Evolutionary conservation across 2,329 filamentous ascomycete genomes (phyloP), one percentile per base, ranked within the genome.

Genomic region (Colletotrichum tanaceti): DNA sequence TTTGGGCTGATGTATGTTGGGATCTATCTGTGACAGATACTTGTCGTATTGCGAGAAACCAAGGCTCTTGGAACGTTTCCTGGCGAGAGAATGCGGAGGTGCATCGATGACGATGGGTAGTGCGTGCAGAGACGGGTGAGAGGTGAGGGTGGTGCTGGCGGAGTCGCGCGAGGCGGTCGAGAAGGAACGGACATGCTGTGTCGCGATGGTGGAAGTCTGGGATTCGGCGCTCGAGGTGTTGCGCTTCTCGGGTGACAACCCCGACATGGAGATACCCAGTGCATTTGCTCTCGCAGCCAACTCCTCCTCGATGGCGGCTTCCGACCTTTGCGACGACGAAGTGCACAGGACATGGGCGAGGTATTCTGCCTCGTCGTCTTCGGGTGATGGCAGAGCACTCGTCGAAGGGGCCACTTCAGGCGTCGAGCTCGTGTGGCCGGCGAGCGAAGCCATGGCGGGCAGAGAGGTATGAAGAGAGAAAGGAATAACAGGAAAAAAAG

Each of bases 21-120:
- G 79, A 63, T 83, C 80, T 38, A 84, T 71, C 49, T 84, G 78
- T 20, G 80, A 75, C 44, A 88, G 73, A 68, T 86, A 87, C 68
- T 79, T 82, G 39, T 88, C 85, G 72, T 88, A 88, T 38, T 82
- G 80, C 7, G 80, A 77, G 71, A 88, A 87, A 64, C 76, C 84
- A 32, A 84, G 74, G 43, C 74, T 79, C 68, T 79, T 81, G 44
- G 80, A 79, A 62, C 58, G 52, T 38, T 64, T 70, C 16, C 66
- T 52, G 20, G 44, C 49, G 41, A 59, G 60, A 38, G 62, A 68
- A 6, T 74, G 65, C 35, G 73, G 75, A 38, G 71, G 66, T 3
- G 71, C 65, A 28, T 76, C 73, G 16, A 71, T 70, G 59, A 53
- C 73, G 58, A 53, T 71, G 61, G 68, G 70, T 22, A 65, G 70